Base-by-base conservation (phyloP, 1,139 yeast genomes). In the Nadsonia commutata region DNA sequence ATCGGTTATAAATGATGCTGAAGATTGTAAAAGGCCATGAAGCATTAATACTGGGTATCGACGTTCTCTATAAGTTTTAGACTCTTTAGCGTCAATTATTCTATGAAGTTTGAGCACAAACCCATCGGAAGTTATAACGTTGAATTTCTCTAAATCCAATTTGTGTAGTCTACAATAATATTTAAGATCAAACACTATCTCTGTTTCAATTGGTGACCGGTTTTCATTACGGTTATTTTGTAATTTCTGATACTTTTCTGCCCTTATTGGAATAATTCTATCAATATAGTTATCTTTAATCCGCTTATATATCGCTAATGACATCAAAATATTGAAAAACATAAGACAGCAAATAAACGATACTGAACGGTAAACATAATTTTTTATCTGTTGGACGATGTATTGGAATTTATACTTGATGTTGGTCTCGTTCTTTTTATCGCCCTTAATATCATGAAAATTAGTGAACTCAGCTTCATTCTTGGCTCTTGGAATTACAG, bases 1-100 rank as follows among this genome's bases (percentile, higher is more conserved):
- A 18, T 82, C 67, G 0, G 94, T 78, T 31, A 90, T 70, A 58
- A 71, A 90, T 0, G 95, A 81, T 0, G 90, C 96, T 0, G 93
- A 77, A 22, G 94, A 80, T 54, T 86, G 94, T 50, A 90, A 64
- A 18, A 90, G 67, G 0, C 98, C 98, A 54, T 90, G 98, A 20
- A 88, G 68, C 50, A 84, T 62, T 22, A 90, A 64, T 1, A 88
- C 64, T 0, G 97, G 96, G 48, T 61, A 62, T 22, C 57, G 46
- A 19, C 44, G 45, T 2, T 43, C 42, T 39, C 52, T 33, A 2
- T 44, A 45, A 9, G 56, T 51, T 20, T 71, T 54, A 2, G 58
- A 54, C 43, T 69, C 74, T 5, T 59, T 59, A 2, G 61, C 79
- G 49, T 78, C 74, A 8, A 77, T 60, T 13, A 84, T 59, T 41